Percentiles rank a stretch among this genome's conserved stretches.
These are phyloP conservation scores for Quaeritorhiza haematococci DNA, from an alignment of 371 early-diverging fungal genomes.

Conservation along the genomic window DNA sequence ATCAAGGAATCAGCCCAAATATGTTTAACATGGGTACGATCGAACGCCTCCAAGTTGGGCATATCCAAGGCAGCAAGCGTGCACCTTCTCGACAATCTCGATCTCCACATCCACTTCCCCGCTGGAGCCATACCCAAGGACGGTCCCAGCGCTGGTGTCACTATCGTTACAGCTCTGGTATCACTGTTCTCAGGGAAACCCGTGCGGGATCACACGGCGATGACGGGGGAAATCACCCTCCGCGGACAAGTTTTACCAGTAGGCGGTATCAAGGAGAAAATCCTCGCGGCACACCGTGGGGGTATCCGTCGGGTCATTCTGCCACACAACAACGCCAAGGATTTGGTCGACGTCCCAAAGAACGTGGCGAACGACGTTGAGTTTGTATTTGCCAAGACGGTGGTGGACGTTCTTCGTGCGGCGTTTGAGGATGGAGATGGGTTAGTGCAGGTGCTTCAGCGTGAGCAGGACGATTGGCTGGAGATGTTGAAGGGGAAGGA, in stretches of 20 bases:
- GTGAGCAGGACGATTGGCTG: too few relatives aligned
- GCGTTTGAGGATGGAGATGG: constrained; percentile 35
- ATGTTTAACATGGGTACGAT: constrained; percentile 75
- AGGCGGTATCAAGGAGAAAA: constrained; percentile 82
- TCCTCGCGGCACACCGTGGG: constrained; percentile 77
- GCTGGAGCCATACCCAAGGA: constrained; percentile 81
- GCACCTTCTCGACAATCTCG: constrained; percentile 48
- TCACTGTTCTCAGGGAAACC: constrained; percentile 61
- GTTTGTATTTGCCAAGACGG: constrained; percentile 62
- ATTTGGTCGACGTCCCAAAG: constrained; percentile 59
- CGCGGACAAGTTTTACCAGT: constrained; percentile 81
- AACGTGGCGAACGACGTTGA: constrained; percentile 63
- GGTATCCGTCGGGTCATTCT: constrained; percentile 51
- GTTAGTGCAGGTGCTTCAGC: too few relatives aligned
- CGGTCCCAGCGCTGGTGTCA: constrained; percentile 66
- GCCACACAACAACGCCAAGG: constrained; percentile 41
- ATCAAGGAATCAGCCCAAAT: constrained; percentile 83
- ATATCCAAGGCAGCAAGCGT: constrained; percentile 31
- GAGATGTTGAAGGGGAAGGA: too few relatives aligned
- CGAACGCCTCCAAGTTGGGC: constrained; percentile 61
- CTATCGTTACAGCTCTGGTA: constrained; percentile 71
- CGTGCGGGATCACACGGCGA: constrained; percentile 48
- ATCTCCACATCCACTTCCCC: constrained; percentile 82
- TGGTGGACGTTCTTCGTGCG: constrained; percentile 64
- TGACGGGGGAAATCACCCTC: constrained; percentile 86